Conservation (phyloP, 2,329 filamentous ascomycete genomes). For the Aureobasidium sp. region DNA sequence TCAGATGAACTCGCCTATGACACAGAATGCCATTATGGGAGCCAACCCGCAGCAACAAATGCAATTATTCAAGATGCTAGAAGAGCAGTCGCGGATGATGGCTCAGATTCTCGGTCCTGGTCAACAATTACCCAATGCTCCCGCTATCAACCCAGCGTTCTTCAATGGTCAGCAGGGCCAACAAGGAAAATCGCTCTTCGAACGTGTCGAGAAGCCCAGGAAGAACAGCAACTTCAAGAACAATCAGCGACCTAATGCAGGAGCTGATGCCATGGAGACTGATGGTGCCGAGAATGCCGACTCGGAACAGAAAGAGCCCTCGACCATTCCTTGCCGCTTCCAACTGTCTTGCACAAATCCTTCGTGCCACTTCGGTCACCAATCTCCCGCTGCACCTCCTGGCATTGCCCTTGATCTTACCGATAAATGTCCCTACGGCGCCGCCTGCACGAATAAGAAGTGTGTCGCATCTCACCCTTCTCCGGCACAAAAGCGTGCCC, state of each 20-base stretch:
- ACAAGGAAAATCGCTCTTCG: slow-evolving; percentile 58
- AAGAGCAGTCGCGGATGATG: slow-evolving; percentile 77
- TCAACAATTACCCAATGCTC: slow-evolving; percentile 34
- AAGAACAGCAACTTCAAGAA: slow-evolving; percentile 50
- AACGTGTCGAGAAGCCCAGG: slow-evolving; percentile 57
- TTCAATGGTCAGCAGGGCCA: slow-evolving; percentile 28
- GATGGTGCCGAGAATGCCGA: slow-evolving; percentile 38
- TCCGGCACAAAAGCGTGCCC: slow-evolving; percentile 62
- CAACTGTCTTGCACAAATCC: slow-evolving; percentile 82
- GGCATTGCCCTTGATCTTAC: slow-evolving; percentile 69
- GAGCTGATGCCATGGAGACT: slow-evolving; percentile 22
- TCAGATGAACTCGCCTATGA: slow-evolving; percentile 35
- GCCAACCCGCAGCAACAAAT: slow-evolving; percentile 63
- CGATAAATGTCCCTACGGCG: slow-evolving; percentile 77
- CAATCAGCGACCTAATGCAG: slow-evolving; percentile 19
- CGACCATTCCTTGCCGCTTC: slow-evolving; percentile 74
- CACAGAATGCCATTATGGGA: slow-evolving; percentile 39
- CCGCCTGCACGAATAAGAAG: slow-evolving; percentile 91
- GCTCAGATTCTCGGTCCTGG: slow-evolving; percentile 53
- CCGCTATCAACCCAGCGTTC: slow-evolving; percentile 49
- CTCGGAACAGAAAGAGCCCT: slow-evolving; percentile 45
- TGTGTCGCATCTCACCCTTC: slow-evolving; percentile 89
- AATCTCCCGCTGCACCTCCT: slow-evolving; percentile 80
- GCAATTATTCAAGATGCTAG: slow-evolving; percentile 56
- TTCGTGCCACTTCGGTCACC: slow-evolving; percentile 88